These are phyloP conservation scores for Chernovozyma sophiae-reginae DNA, from an alignment of 1,139 yeast genomes.

Conservation along the genomic window DNA sequence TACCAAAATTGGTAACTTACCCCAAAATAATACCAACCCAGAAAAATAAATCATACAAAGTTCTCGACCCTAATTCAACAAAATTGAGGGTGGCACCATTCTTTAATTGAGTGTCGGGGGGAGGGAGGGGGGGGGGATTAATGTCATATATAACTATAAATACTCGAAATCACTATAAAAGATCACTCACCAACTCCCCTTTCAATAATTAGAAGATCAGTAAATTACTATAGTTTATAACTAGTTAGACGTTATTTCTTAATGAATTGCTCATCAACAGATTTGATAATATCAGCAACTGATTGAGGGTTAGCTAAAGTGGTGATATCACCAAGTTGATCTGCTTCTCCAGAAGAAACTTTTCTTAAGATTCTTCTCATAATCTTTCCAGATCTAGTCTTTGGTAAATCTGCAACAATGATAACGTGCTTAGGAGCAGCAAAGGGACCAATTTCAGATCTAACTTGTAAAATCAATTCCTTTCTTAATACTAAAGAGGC, in stretches of 20 bases:
- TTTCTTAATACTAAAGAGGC: conserved; percentile 64
- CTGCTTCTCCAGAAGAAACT: conserved; percentile 84
- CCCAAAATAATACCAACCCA: too few relatives aligned
- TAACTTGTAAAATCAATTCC: conserved; percentile 79
- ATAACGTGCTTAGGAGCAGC: conserved; percentile 95
- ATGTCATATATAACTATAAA: too few relatives aligned
- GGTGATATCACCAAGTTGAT: conserved; percentile 87
- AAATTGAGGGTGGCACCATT: too few relatives aligned
- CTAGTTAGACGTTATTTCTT: conserved; percentile 27
- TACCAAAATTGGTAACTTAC: too few relatives aligned
- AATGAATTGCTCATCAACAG: conserved; percentile 48
- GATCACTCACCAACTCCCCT: too few relatives aligned
- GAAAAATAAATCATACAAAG: too few relatives aligned
- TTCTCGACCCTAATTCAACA: too few relatives aligned
- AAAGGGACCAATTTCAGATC: conserved; percentile 95
- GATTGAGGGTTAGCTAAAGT: conserved; percentile 87
- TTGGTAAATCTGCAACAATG: conserved; percentile 87
- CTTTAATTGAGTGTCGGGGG: too few relatives aligned
- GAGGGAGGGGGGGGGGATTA: too few relatives aligned
- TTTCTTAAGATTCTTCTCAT: conserved; percentile 98
- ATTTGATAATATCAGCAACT: conserved; percentile 68
- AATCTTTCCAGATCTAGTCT: conserved; percentile 97
- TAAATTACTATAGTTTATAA: background rate
- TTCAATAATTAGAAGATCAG: too few relatives aligned
- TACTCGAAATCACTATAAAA: too few relatives aligned